Percentiles rank a stretch among this genome's conserved stretches.
These are phyloP conservation scores for Beta macrorhiza DNA, from an alignment of 179 eudicot genomes.

Conservation along the genomic window DNA sequence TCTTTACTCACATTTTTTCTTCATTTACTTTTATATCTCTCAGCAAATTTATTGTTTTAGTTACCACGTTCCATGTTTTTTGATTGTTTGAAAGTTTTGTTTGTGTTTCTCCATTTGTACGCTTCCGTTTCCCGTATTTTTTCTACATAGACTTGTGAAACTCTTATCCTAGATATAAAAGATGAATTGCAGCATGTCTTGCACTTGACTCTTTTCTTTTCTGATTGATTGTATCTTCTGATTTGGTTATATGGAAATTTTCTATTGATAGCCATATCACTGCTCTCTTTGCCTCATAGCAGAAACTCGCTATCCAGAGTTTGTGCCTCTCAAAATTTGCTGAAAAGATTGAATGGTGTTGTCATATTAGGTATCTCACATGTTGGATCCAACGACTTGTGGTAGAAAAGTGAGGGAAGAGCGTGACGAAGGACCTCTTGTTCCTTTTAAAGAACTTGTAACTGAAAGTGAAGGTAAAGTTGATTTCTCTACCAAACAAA, in stretches of 20 bases:
- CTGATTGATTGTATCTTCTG: not conserved
- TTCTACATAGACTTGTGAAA: too few relatives aligned
- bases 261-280: constrained; percentile 14
- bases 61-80: too few relatives aligned
- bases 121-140: too few relatives aligned
- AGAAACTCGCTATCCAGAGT: constrained; percentile 3
- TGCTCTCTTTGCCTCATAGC: constrained; percentile 7
- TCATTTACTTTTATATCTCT: too few relatives aligned
- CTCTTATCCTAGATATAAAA: too few relatives aligned
- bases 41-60: too few relatives aligned
- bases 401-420: constrained; percentile 40
- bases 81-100: too few relatives aligned
- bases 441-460: constrained; percentile 81
- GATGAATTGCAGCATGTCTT: too few relatives aligned
- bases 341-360: constrained; percentile 13
- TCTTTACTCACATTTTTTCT: too few relatives aligned
- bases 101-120: too few relatives aligned
- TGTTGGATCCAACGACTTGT: constrained; percentile 41
- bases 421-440: constrained; percentile 60
- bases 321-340: constrained; percentile 8
- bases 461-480: constrained; percentile 44
- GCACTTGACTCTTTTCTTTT: not conserved
- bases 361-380: constrained; percentile 41
- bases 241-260: not conserved
- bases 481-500: constrained; percentile 34